phyloP scores from a whole-genome alignment of 352 stramenopile genomes.

The Detonula confervacea region DNA sequence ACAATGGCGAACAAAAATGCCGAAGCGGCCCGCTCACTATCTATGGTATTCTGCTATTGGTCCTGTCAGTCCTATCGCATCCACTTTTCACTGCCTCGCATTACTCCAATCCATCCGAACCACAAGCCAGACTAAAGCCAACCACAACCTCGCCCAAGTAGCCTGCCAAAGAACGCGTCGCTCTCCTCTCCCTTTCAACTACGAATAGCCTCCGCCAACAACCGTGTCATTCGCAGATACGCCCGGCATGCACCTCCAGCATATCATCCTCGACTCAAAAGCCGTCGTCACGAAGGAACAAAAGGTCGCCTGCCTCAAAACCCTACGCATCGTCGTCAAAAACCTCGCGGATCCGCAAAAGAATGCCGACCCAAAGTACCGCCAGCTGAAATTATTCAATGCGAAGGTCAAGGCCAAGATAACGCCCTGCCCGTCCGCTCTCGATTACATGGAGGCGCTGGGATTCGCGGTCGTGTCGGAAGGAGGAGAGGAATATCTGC shows the following conservation, averaged over 20 bases:
- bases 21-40: too few species aligned
- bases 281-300: constrained; percentile 21
- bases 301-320: constrained; percentile 54
- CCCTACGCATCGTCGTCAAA: constrained; percentile 61
- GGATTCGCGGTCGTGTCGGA: constrained; percentile 38
- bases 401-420: constrained; percentile 56
- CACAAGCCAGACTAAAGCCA: too few species aligned
- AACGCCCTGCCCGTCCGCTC: constrained; percentile 28
- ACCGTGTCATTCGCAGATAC: not conserved
- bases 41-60: too few species aligned
- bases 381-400: constrained; percentile 66
- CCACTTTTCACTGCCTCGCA: too few species aligned
- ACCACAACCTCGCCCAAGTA: not conserved
- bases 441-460: constrained; percentile 54
- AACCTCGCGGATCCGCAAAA: constrained; percentile 70
- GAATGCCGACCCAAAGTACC: constrained; percentile 58
- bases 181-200: not conserved
- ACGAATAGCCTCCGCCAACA: not conserved
- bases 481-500: constrained; percentile 28
- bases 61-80: too few species aligned
- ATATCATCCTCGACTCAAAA: constrained; percentile 43
- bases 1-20: too few species aligned
- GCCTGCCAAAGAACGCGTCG: not conserved
- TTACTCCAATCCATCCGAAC: too few species aligned
- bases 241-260: constrained; percentile 42